A percentile compares a stretch with the other conserved stretches of the same genome.
phyloP scores from a whole-genome alignment of 2,329 filamentous ascomycete species.

The Clarireedia sp. region DNA sequence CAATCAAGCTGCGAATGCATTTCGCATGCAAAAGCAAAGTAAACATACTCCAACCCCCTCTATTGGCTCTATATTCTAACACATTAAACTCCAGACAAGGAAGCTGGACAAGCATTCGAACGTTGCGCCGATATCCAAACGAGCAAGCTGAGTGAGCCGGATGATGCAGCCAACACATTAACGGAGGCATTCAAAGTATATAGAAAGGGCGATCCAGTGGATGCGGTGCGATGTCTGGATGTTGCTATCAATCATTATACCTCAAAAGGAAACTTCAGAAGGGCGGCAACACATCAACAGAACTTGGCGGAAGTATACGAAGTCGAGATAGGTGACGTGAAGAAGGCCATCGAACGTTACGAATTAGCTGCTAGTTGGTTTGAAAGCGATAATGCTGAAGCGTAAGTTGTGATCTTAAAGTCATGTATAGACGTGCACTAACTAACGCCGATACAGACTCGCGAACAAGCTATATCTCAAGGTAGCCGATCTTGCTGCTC shows the following conservation, averaged over 20 bases:
- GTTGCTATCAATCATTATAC: constrained; percentile 81
- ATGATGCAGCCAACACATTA: constrained; percentile 83
- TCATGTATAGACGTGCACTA: not conserved
- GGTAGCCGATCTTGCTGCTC: constrained; percentile 76
- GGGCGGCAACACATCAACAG: constrained; percentile 86
- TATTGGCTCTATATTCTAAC: too few species aligned
- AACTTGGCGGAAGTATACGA: constrained; percentile 82
- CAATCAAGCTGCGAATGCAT: constrained; percentile 82
- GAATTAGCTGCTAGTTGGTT: constrained; percentile 85
- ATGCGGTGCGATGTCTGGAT: constrained; percentile 73
- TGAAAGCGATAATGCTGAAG: constrained; percentile 75
- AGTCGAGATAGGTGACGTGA: constrained; percentile 67
- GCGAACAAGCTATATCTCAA: constrained; percentile 94
- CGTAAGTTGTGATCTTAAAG: constrained; percentile 44
- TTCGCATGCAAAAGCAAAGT: constrained; percentile 81
- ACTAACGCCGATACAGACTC: constrained; percentile 43
- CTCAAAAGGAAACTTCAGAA: constrained; percentile 79
- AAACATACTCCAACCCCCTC: constrained; percentile 26
- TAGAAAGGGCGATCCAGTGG: constrained; percentile 72
- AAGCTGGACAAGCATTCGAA: constrained; percentile 82
- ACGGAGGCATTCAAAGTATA: constrained; percentile 95
- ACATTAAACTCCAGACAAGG: constrained; percentile 50
- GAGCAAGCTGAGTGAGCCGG: constrained; percentile 77
- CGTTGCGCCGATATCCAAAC: constrained; percentile 74
- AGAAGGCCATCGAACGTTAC: constrained; percentile 73